Base-by-base conservation (phyloP, 176 grass and related monocot species). In the Pontederia paniculata region DNA sequence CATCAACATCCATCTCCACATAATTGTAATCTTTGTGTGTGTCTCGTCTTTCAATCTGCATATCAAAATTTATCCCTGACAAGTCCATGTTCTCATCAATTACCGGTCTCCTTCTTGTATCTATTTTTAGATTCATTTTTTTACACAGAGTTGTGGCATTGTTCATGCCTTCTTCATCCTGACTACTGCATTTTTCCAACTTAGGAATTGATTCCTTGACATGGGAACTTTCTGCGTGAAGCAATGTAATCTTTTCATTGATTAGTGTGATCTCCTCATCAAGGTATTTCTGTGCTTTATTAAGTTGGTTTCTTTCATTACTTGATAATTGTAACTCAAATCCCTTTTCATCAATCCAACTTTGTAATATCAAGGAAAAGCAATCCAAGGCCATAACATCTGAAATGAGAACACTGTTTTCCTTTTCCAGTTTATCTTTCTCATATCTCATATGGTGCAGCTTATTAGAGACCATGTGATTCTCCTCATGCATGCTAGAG, bases 201-300 rank as follows among this genome's bases (percentile, higher is more conserved):
- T 63, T 14, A 15, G 60, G 18, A 12, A 47, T 16, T 17, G 44
- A 46, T 53, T 80, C 79, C 76, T 84, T 77, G 10, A 83, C 76
- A 67, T 74, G 73, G 43, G 78, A 77, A 48, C 80, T 88, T 77
- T 88, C 80, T 1, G 80, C 73, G 61, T 88, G 72, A 8, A 88
- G 77, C 43, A 76, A 70, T 17, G 63, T 69, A 31, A 83, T 66
- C 54, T 88, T 88, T 66, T 70, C 79, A 68, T 77, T 77, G 76
- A 88, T 74, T 63, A 80, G 31, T 57, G 58, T 80, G 73, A 80
- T 77, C 17, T 84, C 77, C 57, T 77, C 55, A 53, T 74, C 79
- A 51, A 89, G 80, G 16, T 89, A 66, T 0, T 74, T 77, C 28
- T 76, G 77, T 45, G 45, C 60, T 5, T 71, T 62, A 75, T 74